phyloP scores from a whole-genome alignment of 2,329 filamentous ascomycete genomes.

The Pyricularia grisea region DNA sequence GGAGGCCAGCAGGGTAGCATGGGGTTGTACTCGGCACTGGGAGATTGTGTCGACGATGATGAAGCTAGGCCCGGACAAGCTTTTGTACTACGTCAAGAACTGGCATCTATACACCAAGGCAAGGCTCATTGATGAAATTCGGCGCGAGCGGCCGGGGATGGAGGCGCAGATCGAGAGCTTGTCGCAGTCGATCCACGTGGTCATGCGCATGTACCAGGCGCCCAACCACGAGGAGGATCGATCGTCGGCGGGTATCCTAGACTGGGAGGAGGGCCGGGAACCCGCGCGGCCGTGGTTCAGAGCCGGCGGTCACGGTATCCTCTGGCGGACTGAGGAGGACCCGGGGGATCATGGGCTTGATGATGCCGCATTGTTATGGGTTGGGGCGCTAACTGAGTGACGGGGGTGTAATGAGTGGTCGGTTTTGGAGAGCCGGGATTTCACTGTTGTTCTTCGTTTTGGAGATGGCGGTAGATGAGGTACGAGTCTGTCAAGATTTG shows the following conservation, averaged over 20 bases:
- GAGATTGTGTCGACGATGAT: constrained; percentile 25
- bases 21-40: constrained; percentile 18
- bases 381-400: not conserved
- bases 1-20: constrained; percentile 17
- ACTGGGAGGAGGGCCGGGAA: constrained; percentile 19
- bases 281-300: not conserved
- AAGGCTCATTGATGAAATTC: constrained; percentile 32
- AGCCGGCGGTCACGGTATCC: not conserved
- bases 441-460: not conserved
- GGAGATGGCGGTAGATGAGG: not conserved
- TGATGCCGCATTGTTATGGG: not conserved
- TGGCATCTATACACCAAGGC: constrained; percentile 34
- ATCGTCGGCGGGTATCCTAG: constrained; percentile 23
- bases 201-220: constrained; percentile 7
- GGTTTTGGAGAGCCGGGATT: not conserved
- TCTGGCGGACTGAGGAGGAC: not conserved
- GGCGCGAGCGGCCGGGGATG: constrained; percentile 29
- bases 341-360: not conserved
- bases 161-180: constrained; percentile 35
- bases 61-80: constrained; percentile 38
- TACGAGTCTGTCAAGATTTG: not conserved
- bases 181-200: constrained; percentile 9
- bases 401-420: not conserved
- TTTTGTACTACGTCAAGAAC: constrained; percentile 39
- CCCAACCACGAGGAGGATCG: not conserved